Conservation (phyloP, 805 yeast genomes). For the Brettanomyces sp. region DNA sequence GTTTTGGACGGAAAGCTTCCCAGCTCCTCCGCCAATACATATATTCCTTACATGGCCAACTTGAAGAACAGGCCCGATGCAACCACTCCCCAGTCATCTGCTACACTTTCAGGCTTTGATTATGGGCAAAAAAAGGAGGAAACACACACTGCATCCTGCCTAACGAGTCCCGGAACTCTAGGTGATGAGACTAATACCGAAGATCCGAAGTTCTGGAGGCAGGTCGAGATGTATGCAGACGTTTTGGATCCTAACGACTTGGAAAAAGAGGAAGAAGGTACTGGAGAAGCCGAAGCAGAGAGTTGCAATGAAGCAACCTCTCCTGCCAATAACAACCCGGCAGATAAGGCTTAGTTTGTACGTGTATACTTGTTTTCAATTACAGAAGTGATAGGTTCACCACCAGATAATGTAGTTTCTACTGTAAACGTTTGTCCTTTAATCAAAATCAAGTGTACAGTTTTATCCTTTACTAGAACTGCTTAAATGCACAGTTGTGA, state of each 20-base stretch:
- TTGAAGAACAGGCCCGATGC: not conserved
- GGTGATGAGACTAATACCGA: constrained; percentile 7
- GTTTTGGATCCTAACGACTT: constrained; percentile 19
- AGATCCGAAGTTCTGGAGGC: constrained; percentile 21
- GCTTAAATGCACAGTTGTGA: too few species aligned
- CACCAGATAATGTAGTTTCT: too few species aligned
- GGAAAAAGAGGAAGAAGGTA: constrained; percentile 1
- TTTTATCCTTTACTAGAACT: too few species aligned
- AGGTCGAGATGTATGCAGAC: constrained; percentile 20
- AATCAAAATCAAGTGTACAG: too few species aligned
- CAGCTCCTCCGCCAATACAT: constrained; percentile 25
- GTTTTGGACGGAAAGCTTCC: constrained; percentile 41
- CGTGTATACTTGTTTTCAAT: too few species aligned
- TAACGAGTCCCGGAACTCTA: constrained; percentile 1
- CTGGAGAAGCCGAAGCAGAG: too few species aligned
- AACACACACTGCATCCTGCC: not conserved
- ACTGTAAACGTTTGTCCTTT: too few species aligned
- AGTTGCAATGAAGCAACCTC: too few species aligned
- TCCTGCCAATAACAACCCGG: too few species aligned
- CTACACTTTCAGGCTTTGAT: not conserved
- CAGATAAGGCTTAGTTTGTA: too few species aligned
- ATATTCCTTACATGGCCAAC: constrained; percentile 5
- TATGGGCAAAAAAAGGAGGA: not conserved
- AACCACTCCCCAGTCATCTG: not conserved
- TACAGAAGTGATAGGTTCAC: too few species aligned